Conservation (phyloP, 345 rosid genomes). For the Carallia brachiata region DNA sequence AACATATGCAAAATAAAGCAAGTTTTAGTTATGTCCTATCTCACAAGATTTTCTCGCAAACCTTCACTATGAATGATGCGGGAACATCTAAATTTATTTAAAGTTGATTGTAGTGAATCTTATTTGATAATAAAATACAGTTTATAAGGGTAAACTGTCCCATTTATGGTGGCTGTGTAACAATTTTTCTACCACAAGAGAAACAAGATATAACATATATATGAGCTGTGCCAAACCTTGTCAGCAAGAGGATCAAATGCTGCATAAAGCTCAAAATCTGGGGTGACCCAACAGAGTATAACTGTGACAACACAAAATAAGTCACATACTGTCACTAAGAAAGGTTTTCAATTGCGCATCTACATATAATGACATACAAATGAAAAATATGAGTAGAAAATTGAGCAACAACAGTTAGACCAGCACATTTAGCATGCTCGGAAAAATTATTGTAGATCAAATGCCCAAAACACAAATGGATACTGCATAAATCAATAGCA, state of each 20-base stretch:
- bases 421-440: neutral
- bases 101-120: neutral
- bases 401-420: neutral
- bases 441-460: neutral
- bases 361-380: too few relatives aligned
- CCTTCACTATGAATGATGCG: neutral
- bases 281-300: slow-evolving; percentile 95
- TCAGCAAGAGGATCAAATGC: slow-evolving; percentile 98
- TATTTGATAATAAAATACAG: neutral
- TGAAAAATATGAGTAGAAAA: neutral
- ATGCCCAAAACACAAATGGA: too few relatives aligned
- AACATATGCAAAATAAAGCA: neutral
- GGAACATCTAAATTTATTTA: neutral
- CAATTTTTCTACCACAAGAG: too few relatives aligned
- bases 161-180: too few relatives aligned
- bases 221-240: slow-evolving; percentile 50
- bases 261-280: slow-evolving; percentile 94
- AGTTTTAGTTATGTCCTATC: neutral
- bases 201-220: neutral
- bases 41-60: neutral
- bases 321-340: slow-evolving; percentile 3
- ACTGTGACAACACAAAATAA: slow-evolving; percentile 46
- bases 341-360: neutral
- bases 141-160: neutral
- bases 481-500: neutral